phyloP scores from a whole-genome alignment of 495 filamentous ascomycete species.

The Monascus purpureus region DNA sequence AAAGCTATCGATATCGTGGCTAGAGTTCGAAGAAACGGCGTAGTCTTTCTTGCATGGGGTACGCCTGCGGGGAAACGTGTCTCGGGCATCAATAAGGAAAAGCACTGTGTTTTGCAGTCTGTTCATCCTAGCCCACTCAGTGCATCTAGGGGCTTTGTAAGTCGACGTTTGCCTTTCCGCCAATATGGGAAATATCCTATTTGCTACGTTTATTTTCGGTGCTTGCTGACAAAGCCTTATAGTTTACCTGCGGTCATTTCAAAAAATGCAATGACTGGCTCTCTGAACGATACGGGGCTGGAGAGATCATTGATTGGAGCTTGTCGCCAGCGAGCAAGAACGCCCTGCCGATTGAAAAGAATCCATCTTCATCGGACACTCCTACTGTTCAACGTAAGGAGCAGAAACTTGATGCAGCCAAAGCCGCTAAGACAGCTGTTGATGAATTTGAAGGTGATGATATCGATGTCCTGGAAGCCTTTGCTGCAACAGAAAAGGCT shows the following conservation, averaged over 20 bases:
- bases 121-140: conserved; percentile 88
- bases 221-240: conserved; percentile 1
- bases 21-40: conserved; percentile 55
- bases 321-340: conserved; percentile 29
- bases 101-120: conserved; percentile 67
- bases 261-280: conserved; percentile 85
- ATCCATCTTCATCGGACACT: conserved; percentile 1
- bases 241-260: conserved; percentile 82
- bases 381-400: conserved; percentile 4
- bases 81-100: conserved; percentile 47
- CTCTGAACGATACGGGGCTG: conserved; percentile 55
- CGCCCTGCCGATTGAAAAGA: conserved; percentile 9
- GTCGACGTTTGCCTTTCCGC: no score
- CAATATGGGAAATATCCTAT: no score
- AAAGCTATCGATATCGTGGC: conserved; percentile 78
- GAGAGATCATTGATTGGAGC: conserved; percentile 77
- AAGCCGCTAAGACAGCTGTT: conserved; percentile 4
- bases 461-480: conserved; percentile 24
- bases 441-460: conserved; percentile 27
- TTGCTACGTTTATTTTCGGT: neutral
- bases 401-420: neutral
- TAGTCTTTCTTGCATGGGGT: conserved; percentile 94
- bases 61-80: conserved; percentile 64
- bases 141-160: conserved; percentile 58
- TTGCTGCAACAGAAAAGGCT: conserved; percentile 17